Evolutionary conservation across 2,329 filamentous ascomycete species (phyloP), one percentile per base, ranked within the genome.

Genomic region (Sporothrix phasma): DNA sequence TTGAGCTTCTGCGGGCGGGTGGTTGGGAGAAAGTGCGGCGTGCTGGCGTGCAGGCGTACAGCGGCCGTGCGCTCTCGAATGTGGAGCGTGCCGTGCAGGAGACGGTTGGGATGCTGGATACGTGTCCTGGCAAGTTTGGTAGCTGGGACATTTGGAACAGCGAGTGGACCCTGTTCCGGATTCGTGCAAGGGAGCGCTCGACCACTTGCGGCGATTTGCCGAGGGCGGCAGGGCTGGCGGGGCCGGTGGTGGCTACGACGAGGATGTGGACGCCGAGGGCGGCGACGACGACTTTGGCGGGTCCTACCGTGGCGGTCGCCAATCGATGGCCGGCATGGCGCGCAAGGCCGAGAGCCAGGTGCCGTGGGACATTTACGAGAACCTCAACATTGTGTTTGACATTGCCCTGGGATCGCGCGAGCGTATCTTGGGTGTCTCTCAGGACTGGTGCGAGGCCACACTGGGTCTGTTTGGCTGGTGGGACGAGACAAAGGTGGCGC

Each of bases 361-460:
- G 39, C 93, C 92, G 0, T 96, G 90, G 89, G 85, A 89, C 26
- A 85, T 97, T 31, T 97, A 96, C 73, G 88, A 96, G 72, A 91
- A 88, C 69, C 78, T 97, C 62, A 85, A 88, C 68, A 86, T 85
- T 13, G 77, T 97, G 5, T 97, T 96, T 73, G 87, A 87, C 39
- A 87, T 96, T 66, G 77, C 95, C 1, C 81, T 94, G 4, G 92
- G 93, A 41, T 84, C 88, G 67, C 81, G 85, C 10, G 83, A 87
- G 41, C 86, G 91, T 22, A 90, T 97, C 61, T 78, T 95, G 66
- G 83, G 86, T 54, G 84, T 86, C 51, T 85, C 92, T 0, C 87
- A 93, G 71, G 92, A 97, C 74, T 97, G 93, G 93, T 86, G 93
- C 61, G 93, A 97, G 77, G 92, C 91, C 0, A 89, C 88, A 0